Percentiles rank a stretch among this genome's conserved stretches.
Conservation (phyloP, 768 basidiomycete genomes). For the Pleurotus platypus region DNA sequence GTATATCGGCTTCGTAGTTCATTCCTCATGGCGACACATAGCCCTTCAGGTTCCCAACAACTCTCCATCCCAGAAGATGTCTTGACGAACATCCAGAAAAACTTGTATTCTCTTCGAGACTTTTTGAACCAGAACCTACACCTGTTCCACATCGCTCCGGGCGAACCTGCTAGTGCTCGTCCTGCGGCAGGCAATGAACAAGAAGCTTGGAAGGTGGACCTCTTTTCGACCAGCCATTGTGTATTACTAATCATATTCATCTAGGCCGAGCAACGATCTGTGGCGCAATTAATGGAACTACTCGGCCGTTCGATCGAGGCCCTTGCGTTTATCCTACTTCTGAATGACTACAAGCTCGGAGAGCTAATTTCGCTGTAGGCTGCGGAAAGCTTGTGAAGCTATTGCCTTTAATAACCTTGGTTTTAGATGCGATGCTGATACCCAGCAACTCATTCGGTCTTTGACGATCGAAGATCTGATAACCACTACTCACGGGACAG, state of each 20-base stretch:
- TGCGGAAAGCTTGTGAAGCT: conserved; percentile 1
- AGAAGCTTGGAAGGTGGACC: conserved; percentile 82
- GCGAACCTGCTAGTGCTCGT: conserved; percentile 58
- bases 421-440: conserved; percentile 65
- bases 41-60: conserved; percentile 44
- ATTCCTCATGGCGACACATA: conserved; percentile 14
- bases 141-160: conserved; percentile 73
- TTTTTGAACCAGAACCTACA: conserved; percentile 81
- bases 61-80: conserved; percentile 59
- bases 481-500: conserved; percentile 79
- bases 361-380: conserved; percentile 81
- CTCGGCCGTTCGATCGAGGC: conserved; percentile 89
- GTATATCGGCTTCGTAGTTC: conserved; percentile 2
- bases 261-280: conserved; percentile 79
- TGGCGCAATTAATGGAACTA: conserved; percentile 71
- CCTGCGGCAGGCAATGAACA: conserved; percentile 63
- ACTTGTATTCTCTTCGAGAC: conserved; percentile 71
- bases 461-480: conserved; percentile 88
- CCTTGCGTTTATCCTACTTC: conserved; percentile 86
- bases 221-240: background rate
- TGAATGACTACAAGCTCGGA: conserved; percentile 87
- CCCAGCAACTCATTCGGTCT: conserved; percentile 62
- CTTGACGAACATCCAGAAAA: conserved; percentile 73
- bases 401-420: conserved; percentile 2
- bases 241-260: conserved; percentile 11